phyloP scores from a whole-genome alignment of 1,139 yeast species.

The Suhomyces coccinellae region DNA sequence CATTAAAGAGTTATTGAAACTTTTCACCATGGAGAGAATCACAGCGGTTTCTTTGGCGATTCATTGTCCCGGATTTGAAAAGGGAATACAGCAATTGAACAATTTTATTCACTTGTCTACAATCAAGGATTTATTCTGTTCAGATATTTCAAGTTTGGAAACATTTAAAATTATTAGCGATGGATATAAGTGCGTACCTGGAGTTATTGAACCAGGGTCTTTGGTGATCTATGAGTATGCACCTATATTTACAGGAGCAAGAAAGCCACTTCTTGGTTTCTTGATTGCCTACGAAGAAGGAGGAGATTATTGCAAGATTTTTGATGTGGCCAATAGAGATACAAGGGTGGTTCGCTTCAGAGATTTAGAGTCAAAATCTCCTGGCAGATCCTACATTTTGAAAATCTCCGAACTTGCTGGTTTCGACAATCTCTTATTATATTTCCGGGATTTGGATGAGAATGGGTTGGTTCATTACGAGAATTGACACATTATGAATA shows the following conservation, averaged over 20 bases:
- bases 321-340: not conserved
- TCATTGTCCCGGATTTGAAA: not conserved
- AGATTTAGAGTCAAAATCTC: not conserved
- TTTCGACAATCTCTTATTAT: not conserved
- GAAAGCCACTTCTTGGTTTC: not conserved
- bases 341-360: not conserved
- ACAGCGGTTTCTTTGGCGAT: conserved; percentile 8
- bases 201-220: not conserved
- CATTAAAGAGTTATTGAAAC: not conserved
- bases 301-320: not conserved
- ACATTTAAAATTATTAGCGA: not conserved
- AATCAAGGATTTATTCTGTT: not conserved
- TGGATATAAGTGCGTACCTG: not conserved
- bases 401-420: not conserved
- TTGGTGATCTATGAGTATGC: not conserved
- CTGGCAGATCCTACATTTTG: too few relatives aligned
- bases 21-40: conserved; percentile 13
- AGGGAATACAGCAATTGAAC: conserved; percentile 11
- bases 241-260: not conserved
- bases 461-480: not conserved
- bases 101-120: conserved; percentile 13
- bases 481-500: too few relatives aligned
- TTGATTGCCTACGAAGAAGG: not conserved
- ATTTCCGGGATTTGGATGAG: not conserved
- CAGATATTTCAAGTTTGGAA: not conserved